Evolutionary conservation across 495 filamentous ascomycete genomes (phyloP), one percentile per base, ranked within the genome.

Genomic region (Penicillium psychrofluorescens): DNA sequence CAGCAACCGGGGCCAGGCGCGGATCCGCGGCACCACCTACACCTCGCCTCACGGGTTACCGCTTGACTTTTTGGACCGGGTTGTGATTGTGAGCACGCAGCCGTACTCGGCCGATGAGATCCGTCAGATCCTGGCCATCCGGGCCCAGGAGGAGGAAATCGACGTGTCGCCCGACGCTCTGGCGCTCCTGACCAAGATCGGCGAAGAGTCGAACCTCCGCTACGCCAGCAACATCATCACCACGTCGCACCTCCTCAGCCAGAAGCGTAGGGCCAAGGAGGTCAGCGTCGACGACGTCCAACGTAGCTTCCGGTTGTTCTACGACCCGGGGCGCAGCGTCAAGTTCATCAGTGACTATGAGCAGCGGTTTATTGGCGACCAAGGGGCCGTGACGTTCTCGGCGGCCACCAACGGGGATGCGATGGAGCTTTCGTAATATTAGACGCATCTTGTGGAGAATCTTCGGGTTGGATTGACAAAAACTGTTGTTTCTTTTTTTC

Each of bases 181-280:
- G 7, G 90, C 88, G 4, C 76, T 97, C 7, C 76, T 98, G 14
- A 92, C 91, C 38, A 96, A 96, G 70, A 91, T 96, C 56, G 94
- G 90, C 16, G 80, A 92, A 50, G 91, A 98, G 64, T 83, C 89
- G 7, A 90, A 91, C 29, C 75, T 98, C 12, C 75, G 92, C 41
- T 98, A 98, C 59, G 90, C 87, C 4, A 90, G 88, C 69, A 95
- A 97, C 57, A 80, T 97, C 14, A 95, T 99, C 68, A 95, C 86
- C 7, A 96, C 94, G 1, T 89, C 88, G 6, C 79, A 89, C 59
- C 76, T 97, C 11, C 74, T 96, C 41, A 71, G 75, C 53, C 64
- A 75, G 67, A 97, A 97, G 77, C 75, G 90, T 44, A 84, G 83
- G 49, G 81, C 80, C 28, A 82, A 82, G 50, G 83, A 92, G 57